Evolutionary conservation across 305 asterid species (phyloP), one percentile per base, ranked within the genome.

Genomic region (Striga hermonthica): DNA sequence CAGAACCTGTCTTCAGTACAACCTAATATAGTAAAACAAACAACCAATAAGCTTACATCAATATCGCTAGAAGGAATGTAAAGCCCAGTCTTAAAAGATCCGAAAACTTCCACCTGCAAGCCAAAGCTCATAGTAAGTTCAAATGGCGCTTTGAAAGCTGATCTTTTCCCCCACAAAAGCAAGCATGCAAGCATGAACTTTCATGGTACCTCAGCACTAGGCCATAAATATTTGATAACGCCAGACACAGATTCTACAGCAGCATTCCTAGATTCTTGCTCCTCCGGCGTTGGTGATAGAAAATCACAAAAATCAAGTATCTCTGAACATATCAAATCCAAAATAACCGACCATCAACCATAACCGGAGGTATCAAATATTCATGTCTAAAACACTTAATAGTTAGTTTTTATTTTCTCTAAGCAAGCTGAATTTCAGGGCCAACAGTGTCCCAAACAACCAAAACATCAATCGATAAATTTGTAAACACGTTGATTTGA

Each of bases 1-100:
- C 14, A 44, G 36, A 53, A 50, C 16, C 36, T 54, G 37, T 39
- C 14, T 6, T 37, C 53, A 62, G 55, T 66, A 16, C 11, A 39
- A 48, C 12, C 0, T 48, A 22, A 22, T 22, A 22, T 2, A n/a
- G n/a, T n/a, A n/a, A n/a, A 44, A 9, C 1, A 60, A 50, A 37
- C 28, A 52, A 54, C 8, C 50, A 55, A 9, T 22, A 57, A 70
- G 50, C 90, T 85, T 83, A 93, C 98, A 75, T 93, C 98, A 8
- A 93, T 79, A 71, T 93, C 97, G 40, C 98, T 93, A 44, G 97
- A 86, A 16, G 98, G 98, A 72, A 93, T 95, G 74, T 90, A 93
- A 65, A 93, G 91, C 55, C 98, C 97, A 0, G 98, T 93, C 81
- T 75, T 83, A 83, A 93, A 87, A 38, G 98, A 93, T 50, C 98